A percentile compares a stretch with the other conserved stretches of the same genome.
Evolutionary conservation across 768 basidiomycete genomes (phyloP).

Genomic region (Phlebiopsis flavidoalba): DNA sequence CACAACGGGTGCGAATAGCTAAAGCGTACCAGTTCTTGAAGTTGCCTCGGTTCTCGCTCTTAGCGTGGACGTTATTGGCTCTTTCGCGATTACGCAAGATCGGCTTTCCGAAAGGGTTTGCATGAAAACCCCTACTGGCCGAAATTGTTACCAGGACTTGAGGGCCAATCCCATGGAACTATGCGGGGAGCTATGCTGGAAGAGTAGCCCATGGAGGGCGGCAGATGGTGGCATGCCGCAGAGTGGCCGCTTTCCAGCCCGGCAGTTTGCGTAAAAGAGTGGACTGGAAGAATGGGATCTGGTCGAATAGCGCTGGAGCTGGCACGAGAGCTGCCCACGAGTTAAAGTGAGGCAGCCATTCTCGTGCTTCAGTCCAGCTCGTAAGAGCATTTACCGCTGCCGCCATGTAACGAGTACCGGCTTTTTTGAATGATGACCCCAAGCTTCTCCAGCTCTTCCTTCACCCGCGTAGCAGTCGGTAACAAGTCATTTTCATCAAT

Average conservation of each 20-base stretch:
- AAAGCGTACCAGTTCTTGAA: conserved; percentile 25
- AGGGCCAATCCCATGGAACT: not conserved
- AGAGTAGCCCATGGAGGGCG: not conserved
- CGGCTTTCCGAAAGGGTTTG: not conserved
- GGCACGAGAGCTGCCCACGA: not conserved
- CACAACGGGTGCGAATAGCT: conserved; percentile 38
- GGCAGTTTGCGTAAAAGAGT: not conserved
- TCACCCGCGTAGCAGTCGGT: conserved; percentile 32
- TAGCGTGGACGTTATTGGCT: not conserved
- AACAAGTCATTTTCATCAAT: conserved; percentile 25
- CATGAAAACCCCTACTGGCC: not conserved
- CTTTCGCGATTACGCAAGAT: not conserved
- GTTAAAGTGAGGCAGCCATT: not conserved
- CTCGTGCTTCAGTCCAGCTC: not conserved
- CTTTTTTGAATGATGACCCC: conserved; percentile 34
- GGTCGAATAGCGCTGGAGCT: not conserved
- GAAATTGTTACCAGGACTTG: not conserved
- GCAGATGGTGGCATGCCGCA: not conserved
- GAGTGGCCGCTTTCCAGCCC: not conserved
- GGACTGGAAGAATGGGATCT: not conserved
- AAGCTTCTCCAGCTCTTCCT: conserved; percentile 34
- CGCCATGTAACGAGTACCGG: conserved; percentile 25
- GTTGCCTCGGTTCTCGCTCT: not conserved
- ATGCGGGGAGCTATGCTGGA: not conserved
- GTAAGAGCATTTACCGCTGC: not conserved